Percentiles rank a stretch among this genome's conserved stretches.
These are phyloP conservation scores for Quercus aquifolioides DNA, from an alignment of 306 rosid genomes.

Conservation along the genomic window DNA sequence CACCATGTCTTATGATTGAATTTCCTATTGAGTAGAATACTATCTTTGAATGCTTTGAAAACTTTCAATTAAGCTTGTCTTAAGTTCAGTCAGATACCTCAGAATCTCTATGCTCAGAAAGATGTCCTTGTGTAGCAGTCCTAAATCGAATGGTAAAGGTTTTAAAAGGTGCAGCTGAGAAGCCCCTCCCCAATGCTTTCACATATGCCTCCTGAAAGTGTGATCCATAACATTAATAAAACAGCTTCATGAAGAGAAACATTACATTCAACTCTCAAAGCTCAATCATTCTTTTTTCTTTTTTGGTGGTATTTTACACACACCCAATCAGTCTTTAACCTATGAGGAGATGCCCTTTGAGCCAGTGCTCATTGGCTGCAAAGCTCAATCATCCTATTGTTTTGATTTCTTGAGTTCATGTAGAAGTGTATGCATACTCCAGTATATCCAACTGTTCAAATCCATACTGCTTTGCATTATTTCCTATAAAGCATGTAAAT, in stretches of 20 bases:
- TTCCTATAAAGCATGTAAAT: neutral
- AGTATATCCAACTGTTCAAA: slow-evolving; percentile 3
- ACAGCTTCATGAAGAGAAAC: neutral
- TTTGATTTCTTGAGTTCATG: neutral
- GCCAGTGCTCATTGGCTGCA: neutral
- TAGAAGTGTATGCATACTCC: neutral
- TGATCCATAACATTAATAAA: slow-evolving; percentile 24
- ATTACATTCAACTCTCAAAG: neutral
- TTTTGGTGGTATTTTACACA: neutral
- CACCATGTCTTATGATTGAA: neutral
- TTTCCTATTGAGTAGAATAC: neutral
- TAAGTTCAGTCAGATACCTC: slow-evolving; percentile 32
- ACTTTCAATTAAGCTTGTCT: neutral
- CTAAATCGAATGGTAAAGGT: slow-evolving; percentile 63
- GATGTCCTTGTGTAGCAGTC: slow-evolving; percentile 18
- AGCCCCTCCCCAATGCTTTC: slow-evolving; percentile 88
- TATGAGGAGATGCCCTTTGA: neutral
- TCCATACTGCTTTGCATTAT: slow-evolving; percentile 2
- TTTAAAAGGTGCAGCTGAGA: slow-evolving; percentile 83
- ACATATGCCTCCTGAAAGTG: slow-evolving; percentile 37
- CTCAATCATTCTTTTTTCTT: neutral
- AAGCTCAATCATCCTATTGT: neutral
- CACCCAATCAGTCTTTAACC: neutral
- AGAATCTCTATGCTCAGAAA: slow-evolving; percentile 22
- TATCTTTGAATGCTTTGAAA: neutral